These are phyloP conservation scores for Suillus luteus DNA, from an alignment of 768 basidiomycete genomes.

Conservation along the genomic window DNA sequence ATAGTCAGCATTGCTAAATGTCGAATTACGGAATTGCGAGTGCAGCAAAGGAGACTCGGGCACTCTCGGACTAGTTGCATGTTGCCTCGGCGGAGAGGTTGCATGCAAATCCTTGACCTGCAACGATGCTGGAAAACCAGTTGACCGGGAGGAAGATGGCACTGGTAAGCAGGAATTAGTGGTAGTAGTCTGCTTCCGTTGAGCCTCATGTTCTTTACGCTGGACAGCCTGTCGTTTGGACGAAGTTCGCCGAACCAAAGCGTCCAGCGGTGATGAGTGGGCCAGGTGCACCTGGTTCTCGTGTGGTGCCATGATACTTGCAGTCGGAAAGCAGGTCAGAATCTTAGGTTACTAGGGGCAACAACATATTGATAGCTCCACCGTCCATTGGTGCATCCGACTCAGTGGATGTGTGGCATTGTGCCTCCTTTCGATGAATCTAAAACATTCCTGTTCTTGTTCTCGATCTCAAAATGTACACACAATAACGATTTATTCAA, in stretches of 20 bases:
- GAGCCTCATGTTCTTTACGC: constrained; percentile 4
- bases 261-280: constrained; percentile 57
- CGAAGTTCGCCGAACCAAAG: constrained; percentile 57
- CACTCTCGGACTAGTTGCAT: constrained; percentile 13
- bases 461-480: background rate
- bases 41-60: constrained; percentile 53
- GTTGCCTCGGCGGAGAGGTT: constrained; percentile 17
- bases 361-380: background rate
- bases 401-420: background rate
- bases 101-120: background rate
- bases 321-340: background rate
- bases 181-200: background rate
- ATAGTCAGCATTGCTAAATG: constrained; percentile 30
- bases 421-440: background rate
- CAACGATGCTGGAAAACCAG: constrained; percentile 13
- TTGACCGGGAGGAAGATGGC: constrained; percentile 13
- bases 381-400: background rate
- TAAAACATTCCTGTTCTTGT: background rate
- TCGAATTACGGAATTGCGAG: constrained; percentile 46
- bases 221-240: constrained; percentile 36
- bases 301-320: constrained; percentile 3
- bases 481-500: constrained; percentile 4
- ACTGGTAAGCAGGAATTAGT: background rate
- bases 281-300: constrained; percentile 32
- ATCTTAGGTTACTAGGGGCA: background rate